A percentile compares a stretch with the other conserved stretches of the same genome.
These are phyloP conservation scores for Lecanicillium sp. DNA, from an alignment of 2,329 filamentous ascomycete species.

Conservation along the genomic window DNA sequence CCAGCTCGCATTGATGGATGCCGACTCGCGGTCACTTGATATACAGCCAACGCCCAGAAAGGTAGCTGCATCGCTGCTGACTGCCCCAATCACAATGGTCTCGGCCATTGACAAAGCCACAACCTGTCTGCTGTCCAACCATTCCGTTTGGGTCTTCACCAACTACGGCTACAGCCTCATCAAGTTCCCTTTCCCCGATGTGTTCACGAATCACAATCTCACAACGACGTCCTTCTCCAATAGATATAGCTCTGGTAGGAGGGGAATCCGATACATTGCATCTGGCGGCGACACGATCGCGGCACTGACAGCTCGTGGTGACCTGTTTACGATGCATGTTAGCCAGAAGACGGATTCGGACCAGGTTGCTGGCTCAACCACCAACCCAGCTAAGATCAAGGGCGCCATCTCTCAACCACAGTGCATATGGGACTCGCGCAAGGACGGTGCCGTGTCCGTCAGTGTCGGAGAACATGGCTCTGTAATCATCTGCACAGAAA, in stretches of 20 bases:
- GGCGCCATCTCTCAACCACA: conserved; percentile 71
- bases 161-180: conserved; percentile 94
- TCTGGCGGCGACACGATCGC: conserved; percentile 89
- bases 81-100: conserved; percentile 65
- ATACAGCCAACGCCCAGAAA: conserved; percentile 75
- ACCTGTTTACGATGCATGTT: conserved; percentile 79
- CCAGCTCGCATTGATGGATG: conserved; percentile 88
- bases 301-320: conserved; percentile 74
- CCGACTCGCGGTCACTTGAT: conserved; percentile 84
- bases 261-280: conserved; percentile 65
- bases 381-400: conserved; percentile 85
- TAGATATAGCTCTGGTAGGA: conserved; percentile 56
- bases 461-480: conserved; percentile 88
- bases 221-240: conserved; percentile 46
- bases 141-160: conserved; percentile 87
- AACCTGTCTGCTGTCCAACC: conserved; percentile 74
- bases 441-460: conserved; percentile 79
- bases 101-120: conserved; percentile 89
- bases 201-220: conserved; percentile 63
- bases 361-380: conserved; percentile 64
- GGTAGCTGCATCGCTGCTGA: conserved; percentile 71
- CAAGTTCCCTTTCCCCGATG: conserved; percentile 67
- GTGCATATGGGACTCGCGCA: conserved; percentile 82
- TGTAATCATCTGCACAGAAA: conserved; percentile 87
- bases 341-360: conserved; percentile 58